Base-by-base conservation (phyloP, 2,329 filamentous ascomycete genomes). In the Dryadomyces quercus-mongolicae region DNA sequence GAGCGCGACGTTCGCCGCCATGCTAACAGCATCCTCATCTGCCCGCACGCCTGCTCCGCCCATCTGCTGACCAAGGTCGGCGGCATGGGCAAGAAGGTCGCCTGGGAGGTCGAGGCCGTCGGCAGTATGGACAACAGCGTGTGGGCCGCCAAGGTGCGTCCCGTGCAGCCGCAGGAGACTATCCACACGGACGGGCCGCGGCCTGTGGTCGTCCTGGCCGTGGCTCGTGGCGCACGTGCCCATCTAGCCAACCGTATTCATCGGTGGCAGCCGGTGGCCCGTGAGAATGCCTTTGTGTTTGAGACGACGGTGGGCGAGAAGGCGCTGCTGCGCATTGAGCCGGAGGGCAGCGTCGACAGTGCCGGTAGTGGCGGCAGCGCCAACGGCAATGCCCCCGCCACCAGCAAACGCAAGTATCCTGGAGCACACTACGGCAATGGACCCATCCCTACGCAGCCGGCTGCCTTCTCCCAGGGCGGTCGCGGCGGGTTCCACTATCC, bases 21-120 rank as follows among this genome's bases (percentile, higher is more conserved):
- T 62, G 91, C 85, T 48, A 95, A 94, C 69, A 92, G 85, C 68
- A 91, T 98, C 61, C 77, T 96, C 62, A 97, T 98, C 64, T 86
- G 85, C 42, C 85, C 89, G 1, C 83, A 86, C 12, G 82, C 86
- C 0, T 88, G 86, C 51, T 81, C 86, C 2, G 74, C 78, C 51
- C 79, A 76, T 59, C 84, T 94, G 21, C 72, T 96, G 36, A 79
- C 86, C 52, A 93, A 89, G 67, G 85, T 93, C 12, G 93, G 93
- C 45, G 92, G 92, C 31, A 82, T 95, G 63, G 89, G 90, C 38
- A 83, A 81, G 62, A 92, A 85, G 68, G 78, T 94, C 69, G 81
- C 74, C 44, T 98, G 92, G 89, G 81, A 88, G 66, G 84, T 95
- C 5, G 86, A 82, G 0, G 88, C 84, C 42, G 81, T 85, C 6